Conservation (phyloP, 345 rosid species). For the Salix purpurea region DNA sequence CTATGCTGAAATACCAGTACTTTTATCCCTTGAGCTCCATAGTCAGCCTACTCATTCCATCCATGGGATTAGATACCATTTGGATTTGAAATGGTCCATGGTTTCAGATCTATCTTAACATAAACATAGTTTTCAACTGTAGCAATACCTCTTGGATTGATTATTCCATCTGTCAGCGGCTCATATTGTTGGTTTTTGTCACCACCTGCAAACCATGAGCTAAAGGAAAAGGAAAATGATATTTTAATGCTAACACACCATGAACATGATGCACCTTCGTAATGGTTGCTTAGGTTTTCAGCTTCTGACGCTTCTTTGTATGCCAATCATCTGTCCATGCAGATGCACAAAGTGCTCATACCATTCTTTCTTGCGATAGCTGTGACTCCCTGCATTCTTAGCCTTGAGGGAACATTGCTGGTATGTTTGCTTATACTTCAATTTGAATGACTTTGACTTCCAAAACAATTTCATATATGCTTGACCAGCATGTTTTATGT, state of each 20-base stretch:
- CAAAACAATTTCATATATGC: no score
- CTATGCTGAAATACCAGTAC: neutral
- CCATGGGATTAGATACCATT: no score
- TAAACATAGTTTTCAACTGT: neutral
- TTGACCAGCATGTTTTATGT: neutral
- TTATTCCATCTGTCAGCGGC: neutral
- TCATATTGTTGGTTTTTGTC: neutral
- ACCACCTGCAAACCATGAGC: neutral
- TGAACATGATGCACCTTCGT: neutral
- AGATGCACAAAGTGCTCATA: slow-evolving; percentile 82
- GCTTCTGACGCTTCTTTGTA: neutral
- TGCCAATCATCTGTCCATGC: slow-evolving; percentile 18
- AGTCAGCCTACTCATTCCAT: no score
- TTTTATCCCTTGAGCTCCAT: no score
- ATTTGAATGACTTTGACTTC: neutral
- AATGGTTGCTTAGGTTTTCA: neutral
- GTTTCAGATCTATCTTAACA: neutral
- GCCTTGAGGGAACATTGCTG: slow-evolving; percentile 86
- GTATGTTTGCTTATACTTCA: slow-evolving; percentile 32
- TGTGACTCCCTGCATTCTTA: slow-evolving; percentile 60
- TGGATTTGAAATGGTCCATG: neutral
- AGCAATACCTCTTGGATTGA: neutral
- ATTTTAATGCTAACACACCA: neutral
- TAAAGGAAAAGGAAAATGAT: neutral
- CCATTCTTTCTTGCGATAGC: slow-evolving; percentile 64